A percentile compares a stretch with the other conserved stretches of the same genome.
phyloP scores from a whole-genome alignment of 345 rosid species.

The Toxicodendron radicans region DNA sequence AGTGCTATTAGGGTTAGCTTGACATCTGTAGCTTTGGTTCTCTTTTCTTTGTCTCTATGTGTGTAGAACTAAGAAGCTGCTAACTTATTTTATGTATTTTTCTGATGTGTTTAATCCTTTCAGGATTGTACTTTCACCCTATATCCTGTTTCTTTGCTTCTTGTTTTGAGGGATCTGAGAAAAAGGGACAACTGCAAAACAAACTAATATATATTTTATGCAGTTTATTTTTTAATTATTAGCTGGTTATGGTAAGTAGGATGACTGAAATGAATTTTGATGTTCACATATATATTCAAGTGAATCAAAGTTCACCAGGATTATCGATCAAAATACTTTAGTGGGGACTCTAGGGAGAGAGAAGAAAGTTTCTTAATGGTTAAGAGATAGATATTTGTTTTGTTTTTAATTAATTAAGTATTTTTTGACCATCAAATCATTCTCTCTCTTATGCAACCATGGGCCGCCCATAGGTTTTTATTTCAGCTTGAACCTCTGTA shows the following conservation, averaged over 20 bases:
- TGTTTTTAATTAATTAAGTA: neutral
- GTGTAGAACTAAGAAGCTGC: constrained; percentile 1
- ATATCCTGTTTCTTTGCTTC: neutral
- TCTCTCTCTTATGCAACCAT: neutral
- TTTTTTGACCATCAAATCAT: neutral
- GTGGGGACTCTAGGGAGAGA: neutral
- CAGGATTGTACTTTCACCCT: neutral
- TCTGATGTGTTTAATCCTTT: neutral
- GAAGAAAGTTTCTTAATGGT: neutral
- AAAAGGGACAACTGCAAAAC: neutral
- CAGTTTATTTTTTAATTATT: neutral
- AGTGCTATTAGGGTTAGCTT: neutral
- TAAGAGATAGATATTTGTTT: neutral
- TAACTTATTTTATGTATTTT: neutral
- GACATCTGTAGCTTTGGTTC: constrained; percentile 9
- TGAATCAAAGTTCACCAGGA: neutral
- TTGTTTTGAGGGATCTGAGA: neutral
- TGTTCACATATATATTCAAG: neutral
- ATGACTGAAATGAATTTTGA: neutral
- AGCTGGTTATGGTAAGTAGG: neutral
- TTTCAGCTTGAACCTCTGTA: too few species aligned
- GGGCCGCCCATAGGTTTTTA: too few species aligned
- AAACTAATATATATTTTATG: neutral
- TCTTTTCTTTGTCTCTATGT: constrained; percentile 7
- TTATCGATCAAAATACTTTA: neutral